Conservation (phyloP, 192 early-diverging fungal species). For the Gonapodya prolifera region DNA sequence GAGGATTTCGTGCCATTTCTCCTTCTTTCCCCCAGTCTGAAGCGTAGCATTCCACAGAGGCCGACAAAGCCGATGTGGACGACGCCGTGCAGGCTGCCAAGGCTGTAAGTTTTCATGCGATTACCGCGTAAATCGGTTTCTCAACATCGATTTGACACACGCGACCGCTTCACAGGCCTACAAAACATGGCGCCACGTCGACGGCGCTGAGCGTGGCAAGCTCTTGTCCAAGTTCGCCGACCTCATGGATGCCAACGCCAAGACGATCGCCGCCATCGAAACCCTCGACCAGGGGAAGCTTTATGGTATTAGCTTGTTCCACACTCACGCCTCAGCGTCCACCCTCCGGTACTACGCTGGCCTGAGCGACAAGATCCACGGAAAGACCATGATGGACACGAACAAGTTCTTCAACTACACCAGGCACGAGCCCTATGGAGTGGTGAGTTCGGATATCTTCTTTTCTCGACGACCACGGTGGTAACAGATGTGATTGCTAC, state of each 20-base stretch:
- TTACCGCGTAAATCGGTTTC: not conserved
- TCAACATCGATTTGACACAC: no score
- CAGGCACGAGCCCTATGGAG: conserved; percentile 17
- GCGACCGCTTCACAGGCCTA: no score
- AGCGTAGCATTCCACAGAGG: not conserved
- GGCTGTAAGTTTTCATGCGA: not conserved
- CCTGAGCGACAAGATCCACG: conserved; percentile 14
- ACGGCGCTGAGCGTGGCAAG: conserved; percentile 2
- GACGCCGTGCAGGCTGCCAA: not conserved
- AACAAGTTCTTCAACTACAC: conserved; percentile 14
- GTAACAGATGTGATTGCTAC: not conserved
- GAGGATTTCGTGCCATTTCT: not conserved
- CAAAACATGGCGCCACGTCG: not conserved
- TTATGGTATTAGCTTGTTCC: not conserved
- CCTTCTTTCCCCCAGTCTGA: not conserved
- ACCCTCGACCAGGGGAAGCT: not conserved
- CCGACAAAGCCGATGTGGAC: conserved; percentile 1
- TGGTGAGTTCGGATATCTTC: conserved; percentile 19
- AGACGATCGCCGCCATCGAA: not conserved
- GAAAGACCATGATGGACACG: conserved; percentile 13
- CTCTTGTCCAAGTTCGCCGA: not conserved
- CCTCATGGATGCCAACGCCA: not conserved
- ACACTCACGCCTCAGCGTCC: not conserved
- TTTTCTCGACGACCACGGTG: conserved; percentile 4
- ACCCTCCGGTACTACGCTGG: conserved; percentile 9